Conservation (phyloP, 768 basidiomycete genomes). For the Naganishia vaughanmartiniae region DNA sequence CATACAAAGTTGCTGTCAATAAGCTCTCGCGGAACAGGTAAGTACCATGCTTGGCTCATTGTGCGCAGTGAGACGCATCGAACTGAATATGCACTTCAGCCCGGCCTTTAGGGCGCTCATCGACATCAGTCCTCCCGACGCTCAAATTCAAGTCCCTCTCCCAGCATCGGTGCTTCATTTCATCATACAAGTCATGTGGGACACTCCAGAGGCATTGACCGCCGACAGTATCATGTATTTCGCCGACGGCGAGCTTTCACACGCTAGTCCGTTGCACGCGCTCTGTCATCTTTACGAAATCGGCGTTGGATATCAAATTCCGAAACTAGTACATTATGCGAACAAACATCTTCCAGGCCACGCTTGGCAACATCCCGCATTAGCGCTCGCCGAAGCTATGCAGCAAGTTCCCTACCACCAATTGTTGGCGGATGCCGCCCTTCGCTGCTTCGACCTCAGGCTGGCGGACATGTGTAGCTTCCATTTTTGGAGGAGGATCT, state of each 20-base stretch:
- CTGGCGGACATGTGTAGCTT: conserved; percentile 2
- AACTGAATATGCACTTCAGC: not conserved
- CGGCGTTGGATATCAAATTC: not conserved
- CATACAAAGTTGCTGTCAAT: not conserved
- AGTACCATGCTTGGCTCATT: not conserved
- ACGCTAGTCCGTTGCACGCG: not conserved
- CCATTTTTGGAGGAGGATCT: not conserved
- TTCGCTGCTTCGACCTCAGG: not conserved
- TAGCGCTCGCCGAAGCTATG: not conserved
- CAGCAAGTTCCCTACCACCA: not conserved
- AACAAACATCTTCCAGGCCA: not conserved
- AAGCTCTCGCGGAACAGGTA: not conserved
- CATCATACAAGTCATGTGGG: not conserved
- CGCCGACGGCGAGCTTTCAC: not conserved
- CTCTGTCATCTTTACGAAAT: conserved; percentile 1
- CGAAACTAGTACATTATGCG: not conserved
- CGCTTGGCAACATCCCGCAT: not conserved
- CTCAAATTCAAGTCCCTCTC: not conserved
- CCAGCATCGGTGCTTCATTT: not conserved
- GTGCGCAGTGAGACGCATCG: not conserved
- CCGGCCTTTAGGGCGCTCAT: not conserved
- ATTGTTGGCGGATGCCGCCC: not conserved
- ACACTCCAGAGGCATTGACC: not conserved
- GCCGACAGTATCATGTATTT: not conserved
- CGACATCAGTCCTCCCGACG: not conserved